Evolutionary conservation across 2,329 filamentous ascomycete genomes (phyloP).

Genomic region (Aspergillus puulaauensis): DNA sequence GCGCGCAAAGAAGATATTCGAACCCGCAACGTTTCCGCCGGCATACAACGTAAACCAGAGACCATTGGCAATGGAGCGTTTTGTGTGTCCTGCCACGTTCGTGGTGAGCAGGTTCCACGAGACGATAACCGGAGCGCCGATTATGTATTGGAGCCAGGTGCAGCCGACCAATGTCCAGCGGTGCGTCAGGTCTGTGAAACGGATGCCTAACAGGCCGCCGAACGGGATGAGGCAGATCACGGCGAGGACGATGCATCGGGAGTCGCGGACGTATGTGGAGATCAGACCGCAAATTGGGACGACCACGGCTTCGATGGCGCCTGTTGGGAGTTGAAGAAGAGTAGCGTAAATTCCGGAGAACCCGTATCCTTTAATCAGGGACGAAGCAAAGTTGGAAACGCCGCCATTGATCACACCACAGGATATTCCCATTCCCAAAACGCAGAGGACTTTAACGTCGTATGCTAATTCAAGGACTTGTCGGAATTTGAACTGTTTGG

Average conservation of each 20-base stretch:
- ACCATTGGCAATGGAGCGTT: conserved; percentile 51
- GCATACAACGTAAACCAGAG: conserved; percentile 52
- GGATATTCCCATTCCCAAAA: conserved; percentile 42
- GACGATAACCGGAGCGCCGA: conserved; percentile 52
- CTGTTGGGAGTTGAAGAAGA: conserved; percentile 36
- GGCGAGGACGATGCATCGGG: conserved; percentile 31
- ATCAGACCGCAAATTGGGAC: conserved; percentile 42
- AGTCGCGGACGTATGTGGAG: conserved; percentile 46
- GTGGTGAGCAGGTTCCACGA: conserved; percentile 53
- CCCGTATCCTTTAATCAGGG: conserved; percentile 48
- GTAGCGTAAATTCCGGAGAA: conserved; percentile 29
- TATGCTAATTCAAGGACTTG: conserved; percentile 42
- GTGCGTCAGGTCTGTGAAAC: conserved; percentile 47
- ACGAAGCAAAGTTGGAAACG: conserved; percentile 49
- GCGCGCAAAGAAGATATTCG: conserved; percentile 47
- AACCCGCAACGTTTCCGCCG: conserved; percentile 50
- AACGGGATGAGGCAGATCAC: conserved; percentile 35
- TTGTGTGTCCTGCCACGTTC: conserved; percentile 53
- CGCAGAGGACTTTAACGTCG: conserved; percentile 40
- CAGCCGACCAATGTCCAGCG: conserved; percentile 53
- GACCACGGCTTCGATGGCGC: conserved; percentile 32
- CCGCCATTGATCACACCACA: conserved; percentile 53
- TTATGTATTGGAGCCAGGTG: conserved; percentile 53
- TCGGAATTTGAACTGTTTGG: conserved; percentile 31
- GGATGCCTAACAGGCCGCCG: conserved; percentile 52